Percentiles rank a stretch among this genome's conserved stretches.
Conservation (phyloP, 2,329 filamentous ascomycete genomes). For the Fusarium abutilonis region DNA sequence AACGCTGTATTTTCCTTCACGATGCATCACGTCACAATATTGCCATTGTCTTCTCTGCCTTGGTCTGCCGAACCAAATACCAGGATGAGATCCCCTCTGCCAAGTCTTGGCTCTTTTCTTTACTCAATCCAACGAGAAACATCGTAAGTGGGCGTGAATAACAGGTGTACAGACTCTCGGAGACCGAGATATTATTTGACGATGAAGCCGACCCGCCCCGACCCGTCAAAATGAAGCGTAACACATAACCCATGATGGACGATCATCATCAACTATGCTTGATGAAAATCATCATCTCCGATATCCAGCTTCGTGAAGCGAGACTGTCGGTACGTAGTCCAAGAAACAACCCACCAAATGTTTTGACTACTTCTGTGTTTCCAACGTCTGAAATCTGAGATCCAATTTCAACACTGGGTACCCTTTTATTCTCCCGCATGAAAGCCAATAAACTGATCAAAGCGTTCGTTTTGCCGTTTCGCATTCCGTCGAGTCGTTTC, state of each 20-base stretch:
- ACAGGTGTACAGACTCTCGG: conserved; percentile 1
- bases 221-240: not conserved
- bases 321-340: conserved; percentile 4
- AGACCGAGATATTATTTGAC: not conserved
- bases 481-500: not conserved
- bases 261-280: not conserved
- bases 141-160: conserved; percentile 2
- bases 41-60: not conserved
- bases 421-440: not conserved
- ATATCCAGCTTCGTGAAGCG: conserved; percentile 9
- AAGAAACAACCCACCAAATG: not conserved
- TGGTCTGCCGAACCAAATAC: not conserved
- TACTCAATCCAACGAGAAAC: not conserved
- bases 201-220: not conserved
- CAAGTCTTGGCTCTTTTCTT: conserved; percentile 5
- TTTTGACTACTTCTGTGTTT: not conserved
- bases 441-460: conserved; percentile 19
- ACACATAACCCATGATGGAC: not conserved
- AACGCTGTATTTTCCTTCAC: conserved; percentile 10
- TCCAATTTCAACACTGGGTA: not conserved
- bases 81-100: not conserved
- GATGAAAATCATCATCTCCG: conserved; percentile 9
- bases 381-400: not conserved
- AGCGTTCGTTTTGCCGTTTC: conserved; percentile 29
- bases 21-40: conserved; percentile 8